These are phyloP conservation scores for Clohesyomyces aquaticus DNA, from an alignment of 495 filamentous ascomycete genomes.

Conservation along the genomic window DNA sequence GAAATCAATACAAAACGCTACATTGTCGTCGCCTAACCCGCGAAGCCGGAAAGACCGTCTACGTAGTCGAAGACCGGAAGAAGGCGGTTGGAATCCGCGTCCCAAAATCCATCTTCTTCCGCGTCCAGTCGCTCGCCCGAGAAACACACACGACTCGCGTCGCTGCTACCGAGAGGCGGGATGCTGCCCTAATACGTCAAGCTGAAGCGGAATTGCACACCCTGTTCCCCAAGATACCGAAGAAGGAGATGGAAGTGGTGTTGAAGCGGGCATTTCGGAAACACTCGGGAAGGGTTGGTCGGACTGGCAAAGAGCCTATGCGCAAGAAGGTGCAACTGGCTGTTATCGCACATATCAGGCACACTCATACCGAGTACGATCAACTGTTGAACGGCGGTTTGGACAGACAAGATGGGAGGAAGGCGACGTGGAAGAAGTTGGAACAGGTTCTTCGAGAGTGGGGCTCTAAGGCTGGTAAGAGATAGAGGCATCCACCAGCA, in stretches of 20 bases:
- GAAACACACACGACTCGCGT: constrained; percentile 38
- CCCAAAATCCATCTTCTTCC: constrained; percentile 50
- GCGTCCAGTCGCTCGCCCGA: constrained; percentile 45
- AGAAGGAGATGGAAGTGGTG: constrained; percentile 45
- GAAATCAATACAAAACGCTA: constrained; percentile 56
- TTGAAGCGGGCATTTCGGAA: constrained; percentile 56
- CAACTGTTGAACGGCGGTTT: constrained; percentile 57
- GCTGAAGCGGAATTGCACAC: constrained; percentile 46
- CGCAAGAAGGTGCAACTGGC: constrained; percentile 51
- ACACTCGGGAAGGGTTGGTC: constrained; percentile 56
- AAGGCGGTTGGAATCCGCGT: constrained; percentile 53
- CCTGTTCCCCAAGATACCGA: constrained; percentile 54
- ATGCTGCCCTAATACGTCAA: constrained; percentile 47
- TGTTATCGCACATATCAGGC: constrained; percentile 58
- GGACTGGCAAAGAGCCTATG: constrained; percentile 47
- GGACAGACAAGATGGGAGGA: constrained; percentile 58
- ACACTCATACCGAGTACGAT: constrained; percentile 56
- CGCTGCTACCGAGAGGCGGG: constrained; percentile 46
- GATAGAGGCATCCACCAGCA: not conserved
- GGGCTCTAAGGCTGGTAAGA: constrained; percentile 27
- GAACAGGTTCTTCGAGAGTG: constrained; percentile 49
- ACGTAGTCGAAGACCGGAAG: constrained; percentile 48
- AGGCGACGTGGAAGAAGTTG: constrained; percentile 50
- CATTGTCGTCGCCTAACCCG: constrained; percentile 55
- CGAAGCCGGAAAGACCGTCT: constrained; percentile 49